Percentiles rank a stretch among this genome's conserved stretches.
Evolutionary conservation across 129 eudicot species (phyloP).

Genomic region (Kitagawia praeruptora): DNA sequence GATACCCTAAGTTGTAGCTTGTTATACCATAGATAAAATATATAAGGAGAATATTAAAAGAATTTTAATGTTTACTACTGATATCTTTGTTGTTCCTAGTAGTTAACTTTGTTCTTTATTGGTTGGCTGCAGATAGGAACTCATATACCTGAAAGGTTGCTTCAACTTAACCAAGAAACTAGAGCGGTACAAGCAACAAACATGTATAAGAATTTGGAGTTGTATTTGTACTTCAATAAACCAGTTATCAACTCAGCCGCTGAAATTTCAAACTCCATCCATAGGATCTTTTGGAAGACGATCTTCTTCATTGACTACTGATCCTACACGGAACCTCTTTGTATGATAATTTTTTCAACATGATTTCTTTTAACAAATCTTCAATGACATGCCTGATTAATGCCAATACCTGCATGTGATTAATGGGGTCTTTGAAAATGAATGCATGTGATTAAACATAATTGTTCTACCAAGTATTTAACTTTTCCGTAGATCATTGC

Average conservation of each 20-base stretch:
- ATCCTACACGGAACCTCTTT: slow-evolving; percentile 70
- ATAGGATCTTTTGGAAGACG: slow-evolving; percentile 58
- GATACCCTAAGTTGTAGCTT: no score
- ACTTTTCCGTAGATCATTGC: no score
- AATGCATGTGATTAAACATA: no score
- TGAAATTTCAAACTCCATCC: slow-evolving; percentile 55
- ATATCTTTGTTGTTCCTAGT: no score
- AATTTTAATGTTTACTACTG: neutral
- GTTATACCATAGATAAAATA: neutral
- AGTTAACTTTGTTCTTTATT: slow-evolving; percentile 7
- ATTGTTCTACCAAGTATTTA: no score
- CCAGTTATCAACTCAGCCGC: slow-evolving; percentile 77
- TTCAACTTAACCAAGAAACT: slow-evolving; percentile 54
- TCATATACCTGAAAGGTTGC: slow-evolving; percentile 67
- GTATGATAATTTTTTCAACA: no score
- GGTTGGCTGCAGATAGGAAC: slow-evolving; percentile 62
- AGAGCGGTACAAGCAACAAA: slow-evolving; percentile 87
- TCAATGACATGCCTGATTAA: no score
- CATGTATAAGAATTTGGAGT: slow-evolving; percentile 43
- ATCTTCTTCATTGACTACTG: slow-evolving; percentile 38
- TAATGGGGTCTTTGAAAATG: no score
- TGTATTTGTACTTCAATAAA: slow-evolving; percentile 64
- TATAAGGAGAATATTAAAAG: no score
- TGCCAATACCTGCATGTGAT: no score
- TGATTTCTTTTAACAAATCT: no score